Conservation (phyloP, 2,329 filamentous ascomycete species). For the Bipolaris cookei region DNA sequence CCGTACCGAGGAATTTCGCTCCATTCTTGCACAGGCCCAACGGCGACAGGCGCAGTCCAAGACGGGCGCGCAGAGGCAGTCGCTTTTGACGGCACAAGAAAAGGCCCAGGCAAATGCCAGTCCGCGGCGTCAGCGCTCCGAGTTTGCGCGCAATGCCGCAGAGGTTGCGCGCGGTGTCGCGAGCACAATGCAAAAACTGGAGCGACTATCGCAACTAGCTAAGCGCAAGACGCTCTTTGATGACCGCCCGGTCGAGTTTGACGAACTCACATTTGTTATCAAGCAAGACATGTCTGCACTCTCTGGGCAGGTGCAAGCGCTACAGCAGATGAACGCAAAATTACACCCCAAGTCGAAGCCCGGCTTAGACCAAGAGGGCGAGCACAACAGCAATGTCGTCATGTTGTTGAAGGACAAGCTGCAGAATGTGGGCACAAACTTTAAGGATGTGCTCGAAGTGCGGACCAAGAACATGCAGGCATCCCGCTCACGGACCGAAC, state of each 20-base stretch:
- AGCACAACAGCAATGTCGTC: constrained; percentile 98
- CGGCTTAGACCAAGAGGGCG: constrained; percentile 75
- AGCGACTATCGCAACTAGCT: constrained; percentile 92
- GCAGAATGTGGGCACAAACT: constrained; percentile 90
- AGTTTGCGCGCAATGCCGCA: constrained; percentile 90
- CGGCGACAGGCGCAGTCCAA: constrained; percentile 78
- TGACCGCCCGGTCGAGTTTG: constrained; percentile 94
- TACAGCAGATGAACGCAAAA: constrained; percentile 79
- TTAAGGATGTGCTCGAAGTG: constrained; percentile 96
- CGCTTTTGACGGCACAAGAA: constrained; percentile 76
- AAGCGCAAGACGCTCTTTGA: constrained; percentile 97
- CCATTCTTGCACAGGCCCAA: constrained; percentile 86
- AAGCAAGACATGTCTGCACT: constrained; percentile 90
- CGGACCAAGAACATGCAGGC: constrained; percentile 98
- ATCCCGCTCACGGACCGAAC: constrained; percentile 87
- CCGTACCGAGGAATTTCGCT: constrained; percentile 92
- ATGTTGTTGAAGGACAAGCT: constrained; percentile 89
- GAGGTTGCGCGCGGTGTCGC: constrained; percentile 92
- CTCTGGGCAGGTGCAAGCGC: constrained; percentile 83
- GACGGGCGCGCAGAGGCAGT: constrained; percentile 77
- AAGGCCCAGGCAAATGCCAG: constrained; percentile 62
- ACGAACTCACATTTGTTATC: constrained; percentile 95
- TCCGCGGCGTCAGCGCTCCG: constrained; percentile 66
- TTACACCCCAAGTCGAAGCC: constrained; percentile 69
- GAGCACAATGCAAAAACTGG: constrained; percentile 90